Percentiles rank a stretch among this genome's conserved stretches.
Evolutionary conservation across 208 protist genomes (phyloP).

Genomic region (Vickermania ingenoplastis): DNA sequence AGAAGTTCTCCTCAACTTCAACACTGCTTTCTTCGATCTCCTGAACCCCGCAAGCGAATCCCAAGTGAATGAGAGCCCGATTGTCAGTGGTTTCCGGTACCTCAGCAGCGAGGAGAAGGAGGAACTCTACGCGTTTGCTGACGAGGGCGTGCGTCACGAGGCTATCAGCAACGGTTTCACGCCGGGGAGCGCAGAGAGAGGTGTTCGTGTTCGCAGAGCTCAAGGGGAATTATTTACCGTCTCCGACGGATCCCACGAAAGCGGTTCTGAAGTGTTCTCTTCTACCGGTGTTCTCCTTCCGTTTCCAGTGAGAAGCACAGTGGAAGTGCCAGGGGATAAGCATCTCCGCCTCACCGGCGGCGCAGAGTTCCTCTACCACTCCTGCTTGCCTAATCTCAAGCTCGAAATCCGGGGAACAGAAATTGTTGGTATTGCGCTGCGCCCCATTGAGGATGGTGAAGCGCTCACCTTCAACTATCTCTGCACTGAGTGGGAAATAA

Average conservation of each 20-base stretch:
- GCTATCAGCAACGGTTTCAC: constrained; percentile 64
- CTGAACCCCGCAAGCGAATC: not conserved
- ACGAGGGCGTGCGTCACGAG: constrained; percentile 67
- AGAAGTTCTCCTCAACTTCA: constrained; percentile 54
- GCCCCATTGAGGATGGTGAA: constrained; percentile 62
- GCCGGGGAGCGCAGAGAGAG: constrained; percentile 34
- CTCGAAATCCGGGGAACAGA: constrained; percentile 57
- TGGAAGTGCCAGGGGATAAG: constrained; percentile 55
- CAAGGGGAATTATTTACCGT: constrained; percentile 29
- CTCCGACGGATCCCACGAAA: constrained; percentile 24
- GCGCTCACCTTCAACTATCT: constrained; percentile 81
- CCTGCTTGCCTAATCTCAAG: constrained; percentile 73
- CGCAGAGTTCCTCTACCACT: constrained; percentile 72
- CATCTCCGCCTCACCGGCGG: constrained; percentile 72
- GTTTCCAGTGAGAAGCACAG: constrained; percentile 65
- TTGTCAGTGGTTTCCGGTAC: constrained; percentile 46
- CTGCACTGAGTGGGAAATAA: constrained; percentile 80
- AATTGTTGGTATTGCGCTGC: constrained; percentile 62
- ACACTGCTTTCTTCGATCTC: constrained; percentile 41
- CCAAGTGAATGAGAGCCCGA: constrained; percentile 10
- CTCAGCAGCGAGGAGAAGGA: constrained; percentile 49
- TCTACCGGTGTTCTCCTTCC: constrained; percentile 60
- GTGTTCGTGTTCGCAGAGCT: constrained; percentile 33
- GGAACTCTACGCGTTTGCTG: constrained; percentile 51
- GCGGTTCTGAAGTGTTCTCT: constrained; percentile 45